Percentiles rank a stretch among this genome's conserved stretches.
Evolutionary conservation across 768 basidiomycete genomes (phyloP).

Genomic region (Phanerodontia chrysosporium): DNA sequence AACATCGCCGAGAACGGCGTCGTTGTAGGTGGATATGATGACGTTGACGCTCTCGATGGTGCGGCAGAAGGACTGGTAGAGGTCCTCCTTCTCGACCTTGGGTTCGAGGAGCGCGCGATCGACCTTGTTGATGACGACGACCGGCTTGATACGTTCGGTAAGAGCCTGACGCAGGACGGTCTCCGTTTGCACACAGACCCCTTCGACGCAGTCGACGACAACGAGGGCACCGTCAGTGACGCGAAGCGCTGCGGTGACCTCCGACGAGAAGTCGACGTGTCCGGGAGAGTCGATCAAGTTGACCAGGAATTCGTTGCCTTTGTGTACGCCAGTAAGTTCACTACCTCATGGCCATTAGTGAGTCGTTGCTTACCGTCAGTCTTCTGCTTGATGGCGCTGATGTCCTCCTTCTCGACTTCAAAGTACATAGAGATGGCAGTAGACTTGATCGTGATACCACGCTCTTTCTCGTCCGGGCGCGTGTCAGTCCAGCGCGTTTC

Average conservation of each 20-base stretch:
- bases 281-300: slow-evolving; percentile 99
- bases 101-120: slow-evolving; percentile 98
- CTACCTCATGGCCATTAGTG: slow-evolving; percentile 8
- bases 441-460: slow-evolving; percentile 99
- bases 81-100: slow-evolving; percentile 93
- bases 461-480: slow-evolving; percentile 96
- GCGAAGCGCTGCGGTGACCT: slow-evolving; percentile 98
- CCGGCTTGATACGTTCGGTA: slow-evolving; percentile 98
- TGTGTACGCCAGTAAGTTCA: slow-evolving; percentile 5
- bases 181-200: slow-evolving; percentile 99
- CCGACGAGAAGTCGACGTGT: slow-evolving; percentile 99
- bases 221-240: slow-evolving; percentile 99
- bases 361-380: slow-evolving; percentile 60
- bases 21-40: slow-evolving; percentile 96
- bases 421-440: slow-evolving; percentile 99
- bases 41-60: slow-evolving; percentile 98
- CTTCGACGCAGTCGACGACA: slow-evolving; percentile 99
- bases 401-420: slow-evolving; percentile 86
- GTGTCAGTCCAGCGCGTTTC: slow-evolving; percentile 98
- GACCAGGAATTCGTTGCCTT: slow-evolving; percentile 96
- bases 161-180: slow-evolving; percentile 97
- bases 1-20: slow-evolving; percentile 90
- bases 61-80: slow-evolving; percentile 96
- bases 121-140: slow-evolving; percentile 99
- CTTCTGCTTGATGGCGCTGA: slow-evolving; percentile 86